Evolutionary conservation across 495 filamentous ascomycete genomes (phyloP).

Genomic region (Talaromyces nanjingensis): DNA sequence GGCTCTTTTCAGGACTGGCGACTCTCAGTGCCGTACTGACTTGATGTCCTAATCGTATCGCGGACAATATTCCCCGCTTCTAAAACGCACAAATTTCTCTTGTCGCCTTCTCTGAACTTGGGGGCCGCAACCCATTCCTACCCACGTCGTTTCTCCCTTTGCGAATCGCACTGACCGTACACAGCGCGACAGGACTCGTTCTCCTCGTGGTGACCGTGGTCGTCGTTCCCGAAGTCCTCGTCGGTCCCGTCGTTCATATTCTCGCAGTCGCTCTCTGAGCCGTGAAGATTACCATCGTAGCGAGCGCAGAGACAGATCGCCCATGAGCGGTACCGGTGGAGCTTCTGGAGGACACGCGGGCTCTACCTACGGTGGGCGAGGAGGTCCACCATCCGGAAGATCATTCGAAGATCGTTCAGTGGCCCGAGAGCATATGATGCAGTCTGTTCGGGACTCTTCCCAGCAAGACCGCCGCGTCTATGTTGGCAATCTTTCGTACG

Average conservation of each 20-base stretch:
- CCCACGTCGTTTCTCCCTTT: constrained; percentile 17
- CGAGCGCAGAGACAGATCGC: constrained; percentile 75
- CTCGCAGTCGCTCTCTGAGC: constrained; percentile 86
- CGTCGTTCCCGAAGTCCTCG: constrained; percentile 76
- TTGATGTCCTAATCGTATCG: neutral
- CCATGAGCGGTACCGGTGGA: constrained; percentile 70
- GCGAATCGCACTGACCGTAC: constrained; percentile 31
- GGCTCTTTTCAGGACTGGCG: neutral
- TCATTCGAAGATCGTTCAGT: constrained; percentile 76
- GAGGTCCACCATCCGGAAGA: constrained; percentile 59
- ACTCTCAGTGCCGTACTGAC: neutral
- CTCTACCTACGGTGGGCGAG: constrained; percentile 50
- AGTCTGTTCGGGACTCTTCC: constrained; percentile 82
- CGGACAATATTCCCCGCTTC: constrained; percentile 11
- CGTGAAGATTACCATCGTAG: constrained; percentile 80
- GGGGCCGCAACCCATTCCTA: constrained; percentile 5
- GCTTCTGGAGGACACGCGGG: constrained; percentile 59
- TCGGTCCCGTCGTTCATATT: constrained; percentile 79
- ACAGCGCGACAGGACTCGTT: constrained; percentile 93
- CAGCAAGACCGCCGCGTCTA: constrained; percentile 99
- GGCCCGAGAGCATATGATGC: constrained; percentile 94
- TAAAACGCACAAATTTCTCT: neutral
- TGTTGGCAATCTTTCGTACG: constrained; percentile 96
- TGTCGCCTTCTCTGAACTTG: neutral
- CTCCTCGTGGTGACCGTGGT: constrained; percentile 49